A percentile compares a stretch with the other conserved stretches of the same genome.
These are phyloP conservation scores for Aspergillus cejpii DNA, from an alignment of 2,329 filamentous ascomycete genomes.

Conservation along the genomic window DNA sequence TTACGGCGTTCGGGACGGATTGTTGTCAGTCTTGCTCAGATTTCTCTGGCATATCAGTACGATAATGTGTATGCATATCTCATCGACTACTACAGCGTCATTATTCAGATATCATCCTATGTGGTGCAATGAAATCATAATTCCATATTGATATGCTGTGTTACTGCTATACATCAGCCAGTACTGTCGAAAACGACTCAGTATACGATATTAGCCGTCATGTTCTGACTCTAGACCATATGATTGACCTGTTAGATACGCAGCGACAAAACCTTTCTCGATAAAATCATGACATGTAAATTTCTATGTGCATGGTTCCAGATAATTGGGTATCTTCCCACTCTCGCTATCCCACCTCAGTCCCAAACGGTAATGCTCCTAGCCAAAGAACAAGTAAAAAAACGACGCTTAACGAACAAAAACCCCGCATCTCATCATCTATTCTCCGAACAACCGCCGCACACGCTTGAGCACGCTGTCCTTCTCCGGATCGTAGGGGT, in stretches of 20 bases:
- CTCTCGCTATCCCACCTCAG: neutral
- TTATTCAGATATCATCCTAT: neutral
- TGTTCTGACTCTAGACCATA: too few relatives aligned
- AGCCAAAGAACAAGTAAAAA: conserved; percentile 4
- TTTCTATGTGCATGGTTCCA: conserved; percentile 7
- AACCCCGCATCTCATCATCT: conserved; percentile 2
- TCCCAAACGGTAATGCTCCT: neutral
- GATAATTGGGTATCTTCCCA: conserved; percentile 16
- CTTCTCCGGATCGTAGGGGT: conserved; percentile 98
- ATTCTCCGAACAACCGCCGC: conserved; percentile 60
- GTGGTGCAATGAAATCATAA: too few relatives aligned
- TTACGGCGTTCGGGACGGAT: conserved; percentile 13
- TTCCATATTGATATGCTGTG: too few relatives aligned
- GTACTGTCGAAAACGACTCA: too few relatives aligned
- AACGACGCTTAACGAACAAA: conserved; percentile 4
- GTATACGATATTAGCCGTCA: too few relatives aligned
- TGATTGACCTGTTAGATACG: too few relatives aligned
- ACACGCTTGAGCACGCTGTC: conserved; percentile 93
- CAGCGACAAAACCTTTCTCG: too few relatives aligned
- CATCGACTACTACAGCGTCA: neutral
- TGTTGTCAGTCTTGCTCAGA: neutral
- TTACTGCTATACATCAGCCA: too few relatives aligned
- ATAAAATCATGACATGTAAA: neutral
- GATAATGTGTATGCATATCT: conserved; percentile 5
- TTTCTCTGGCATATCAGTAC: neutral